Conservation (phyloP, 2,329 filamentous ascomycete genomes). For the Escovopsis sp. region DNA sequence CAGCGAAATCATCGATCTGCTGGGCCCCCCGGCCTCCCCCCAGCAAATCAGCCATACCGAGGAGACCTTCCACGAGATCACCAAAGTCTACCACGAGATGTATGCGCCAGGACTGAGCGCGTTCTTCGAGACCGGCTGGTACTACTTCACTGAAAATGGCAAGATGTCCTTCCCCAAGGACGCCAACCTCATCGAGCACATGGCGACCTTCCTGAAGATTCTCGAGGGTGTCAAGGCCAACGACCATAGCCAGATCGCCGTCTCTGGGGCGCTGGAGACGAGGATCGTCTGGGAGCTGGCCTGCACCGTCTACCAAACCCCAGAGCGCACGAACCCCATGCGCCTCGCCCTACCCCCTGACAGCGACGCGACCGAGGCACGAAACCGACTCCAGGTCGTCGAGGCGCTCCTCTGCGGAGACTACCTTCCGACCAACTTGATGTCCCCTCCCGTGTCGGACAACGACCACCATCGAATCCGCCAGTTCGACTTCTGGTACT, state of each 20-base stretch:
- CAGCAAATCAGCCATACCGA: slow-evolving; percentile 37
- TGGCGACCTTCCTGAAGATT: slow-evolving; percentile 48
- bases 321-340: slow-evolving; percentile 20
- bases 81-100: slow-evolving; percentile 57
- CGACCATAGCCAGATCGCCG: slow-evolving; percentile 36
- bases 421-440: slow-evolving; percentile 43
- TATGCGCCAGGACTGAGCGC: slow-evolving; percentile 62
- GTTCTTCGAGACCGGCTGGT: slow-evolving; percentile 78
- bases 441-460: slow-evolving; percentile 34
- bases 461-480: slow-evolving; percentile 40
- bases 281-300: slow-evolving; percentile 47
- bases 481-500: slow-evolving; percentile 72
- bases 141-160: slow-evolving; percentile 36
- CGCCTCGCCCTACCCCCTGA: slow-evolving; percentile 29
- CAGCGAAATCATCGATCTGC: slow-evolving; percentile 52
- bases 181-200: slow-evolving; percentile 46
- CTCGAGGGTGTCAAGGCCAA: slow-evolving; percentile 34
- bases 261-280: slow-evolving; percentile 40
- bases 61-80: slow-evolving; percentile 48
- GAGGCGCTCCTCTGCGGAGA: slow-evolving; percentile 65
- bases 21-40: slow-evolving; percentile 44
- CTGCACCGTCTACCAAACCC: slow-evolving; percentile 29
- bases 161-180: slow-evolving; percentile 35
- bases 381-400: slow-evolving; percentile 58
- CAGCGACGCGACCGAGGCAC: slow-evolving; percentile 48